These are phyloP conservation scores for Leccinellum rugosiceps DNA, from an alignment of 768 basidiomycete species.

Conservation along the genomic window DNA sequence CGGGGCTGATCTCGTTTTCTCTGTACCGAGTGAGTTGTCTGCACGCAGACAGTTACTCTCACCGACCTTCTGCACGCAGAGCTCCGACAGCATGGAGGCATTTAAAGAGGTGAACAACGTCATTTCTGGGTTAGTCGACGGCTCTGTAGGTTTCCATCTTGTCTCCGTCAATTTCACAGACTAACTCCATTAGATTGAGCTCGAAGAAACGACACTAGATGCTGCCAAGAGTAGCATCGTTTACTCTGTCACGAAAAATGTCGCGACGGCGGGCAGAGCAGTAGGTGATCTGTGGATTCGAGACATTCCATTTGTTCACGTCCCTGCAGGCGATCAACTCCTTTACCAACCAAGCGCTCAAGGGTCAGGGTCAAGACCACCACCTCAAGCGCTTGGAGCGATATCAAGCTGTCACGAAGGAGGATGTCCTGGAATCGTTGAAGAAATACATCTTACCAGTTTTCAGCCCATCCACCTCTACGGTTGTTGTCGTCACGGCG, in stretches of 20 bases:
- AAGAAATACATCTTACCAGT: conserved; percentile 78
- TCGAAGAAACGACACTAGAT: conserved; percentile 80
- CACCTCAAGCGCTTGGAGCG: conserved; percentile 75
- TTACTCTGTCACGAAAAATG: conserved; percentile 72
- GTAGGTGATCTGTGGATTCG: conserved; percentile 42
- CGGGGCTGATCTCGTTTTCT: conserved; percentile 70
- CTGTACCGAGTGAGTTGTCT: conserved; percentile 65
- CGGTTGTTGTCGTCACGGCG: conserved; percentile 80
- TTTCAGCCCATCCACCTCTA: conserved; percentile 72
- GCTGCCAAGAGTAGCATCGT: conserved; percentile 92
- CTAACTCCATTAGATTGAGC: conserved; percentile 52
- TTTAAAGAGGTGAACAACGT: conserved; percentile 79
- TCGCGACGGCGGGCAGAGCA: conserved; percentile 84
- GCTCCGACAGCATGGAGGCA: conserved; percentile 74
- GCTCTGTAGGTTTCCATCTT: conserved; percentile 52
- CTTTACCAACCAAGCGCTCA: conserved; percentile 89
- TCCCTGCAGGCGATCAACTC: conserved; percentile 65
- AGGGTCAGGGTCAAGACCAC: conserved; percentile 71
- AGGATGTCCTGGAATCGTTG: conserved; percentile 69
- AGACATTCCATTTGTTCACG: conserved; percentile 7
- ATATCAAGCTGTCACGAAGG: conserved; percentile 75
- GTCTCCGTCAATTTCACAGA: not conserved
- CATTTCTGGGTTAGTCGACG: conserved; percentile 75
- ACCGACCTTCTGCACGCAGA: conserved; percentile 42
- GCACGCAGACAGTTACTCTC: not conserved